Conservation (phyloP, 208 protist species). For the Tritrichomonas musculus region DNA sequence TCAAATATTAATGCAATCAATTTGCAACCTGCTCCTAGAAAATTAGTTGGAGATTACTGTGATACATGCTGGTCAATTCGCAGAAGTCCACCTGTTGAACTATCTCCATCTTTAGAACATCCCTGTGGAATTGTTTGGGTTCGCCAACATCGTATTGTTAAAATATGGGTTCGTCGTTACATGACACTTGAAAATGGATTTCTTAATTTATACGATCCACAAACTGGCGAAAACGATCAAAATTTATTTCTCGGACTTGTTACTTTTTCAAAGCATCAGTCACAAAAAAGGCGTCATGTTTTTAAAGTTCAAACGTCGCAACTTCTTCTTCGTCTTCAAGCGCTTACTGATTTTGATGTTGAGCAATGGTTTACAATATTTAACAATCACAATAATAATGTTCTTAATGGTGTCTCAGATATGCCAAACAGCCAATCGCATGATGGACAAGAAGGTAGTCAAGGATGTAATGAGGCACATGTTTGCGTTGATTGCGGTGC, state of each 20-base stretch:
- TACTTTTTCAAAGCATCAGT: background rate
- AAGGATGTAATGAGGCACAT: background rate
- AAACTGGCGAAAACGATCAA: background rate
- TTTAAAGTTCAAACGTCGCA: constrained; percentile 24
- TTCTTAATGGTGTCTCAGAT: no score
- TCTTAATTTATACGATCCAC: background rate
- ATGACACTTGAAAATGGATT: background rate
- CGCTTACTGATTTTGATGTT: background rate
- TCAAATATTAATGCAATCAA: no score
- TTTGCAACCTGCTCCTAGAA: no score
- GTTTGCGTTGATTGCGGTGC: background rate
- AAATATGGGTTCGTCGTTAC: background rate
- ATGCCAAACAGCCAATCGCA: no score
- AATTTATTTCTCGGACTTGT: background rate
- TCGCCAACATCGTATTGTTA: no score
- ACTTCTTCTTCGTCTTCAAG: background rate
- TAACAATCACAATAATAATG: background rate
- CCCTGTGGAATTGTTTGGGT: no score
- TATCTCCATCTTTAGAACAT: no score
- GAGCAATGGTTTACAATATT: background rate
- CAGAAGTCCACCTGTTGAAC: no score
- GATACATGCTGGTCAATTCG: no score
- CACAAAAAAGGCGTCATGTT: background rate
- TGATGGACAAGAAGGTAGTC: background rate
- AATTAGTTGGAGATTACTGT: no score